Evolutionary conservation across 495 filamentous ascomycete species (phyloP), one percentile per base, ranked within the genome.

Genomic region (Hamigera avellanea): DNA sequence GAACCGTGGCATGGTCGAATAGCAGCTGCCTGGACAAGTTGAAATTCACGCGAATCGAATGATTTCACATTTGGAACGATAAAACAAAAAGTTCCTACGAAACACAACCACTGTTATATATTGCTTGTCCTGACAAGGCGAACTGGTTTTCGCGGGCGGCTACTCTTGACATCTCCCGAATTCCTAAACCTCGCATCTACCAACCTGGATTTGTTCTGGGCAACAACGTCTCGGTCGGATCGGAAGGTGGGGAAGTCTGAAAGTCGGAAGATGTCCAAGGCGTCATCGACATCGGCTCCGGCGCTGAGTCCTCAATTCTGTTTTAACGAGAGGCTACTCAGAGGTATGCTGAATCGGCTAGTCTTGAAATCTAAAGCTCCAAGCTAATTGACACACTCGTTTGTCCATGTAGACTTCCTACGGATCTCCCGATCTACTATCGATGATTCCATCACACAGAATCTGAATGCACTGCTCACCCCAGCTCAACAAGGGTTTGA

Each of bases 361-460:
- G 6, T 30, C 10, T 13, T 4, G n/a, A 12, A 13, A 30, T 30
- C 21, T 23, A 5, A 9, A 23, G 21, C 21, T 9, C n/a, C n/a
- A 33, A 16, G 32, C 32, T 15, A 42, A 39, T 50, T 33, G 38
- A 43, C 29, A 18, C 26, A 39, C 42, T 21, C 37, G 37, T 35
- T 46, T 35, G 30, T 19, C 15, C 10, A 19, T n/a, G 8, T 48
- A 98, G 91, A 95, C 52, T 98, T 98, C 59, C 75, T 98, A n/a
- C 81, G 83, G 14, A 44, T 93, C 40, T 95, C 91, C 5, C 75
- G 91, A 38, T 69, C 73, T 38, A 73, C 83, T 16, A 83, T 95
- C 44, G 91, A 98, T 53, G 91, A 98, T 53, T 83, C 82, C 12
- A 95, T 98, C 46, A 77, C 76, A 1, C 89, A 95, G 53, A 86